Conservation (phyloP, 805 yeast species). For the Kluyveromyces siamensis region DNA sequence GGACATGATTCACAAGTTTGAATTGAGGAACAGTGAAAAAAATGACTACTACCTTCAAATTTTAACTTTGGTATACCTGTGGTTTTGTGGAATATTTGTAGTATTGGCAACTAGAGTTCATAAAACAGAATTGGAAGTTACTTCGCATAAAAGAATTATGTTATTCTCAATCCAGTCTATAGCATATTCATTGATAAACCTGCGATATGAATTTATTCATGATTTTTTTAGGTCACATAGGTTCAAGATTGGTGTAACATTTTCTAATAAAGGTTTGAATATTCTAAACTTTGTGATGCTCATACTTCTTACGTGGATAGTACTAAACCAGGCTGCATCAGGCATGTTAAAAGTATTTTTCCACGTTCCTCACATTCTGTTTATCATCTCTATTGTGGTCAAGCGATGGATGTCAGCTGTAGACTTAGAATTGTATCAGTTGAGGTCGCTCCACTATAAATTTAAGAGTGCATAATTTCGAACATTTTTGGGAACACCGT, state of each 20-base stretch:
- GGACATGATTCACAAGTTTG: slow-evolving; percentile 20
- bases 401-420: slow-evolving; percentile 17
- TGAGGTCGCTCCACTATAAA: slow-evolving; percentile 23
- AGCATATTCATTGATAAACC: slow-evolving; percentile 17
- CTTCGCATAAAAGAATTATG: slow-evolving; percentile 1
- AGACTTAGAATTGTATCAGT: slow-evolving; percentile 14
- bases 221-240: slow-evolving; percentile 11
- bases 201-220: slow-evolving; percentile 20
- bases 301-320: slow-evolving; percentile 21
- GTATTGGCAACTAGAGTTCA: slow-evolving; percentile 12
- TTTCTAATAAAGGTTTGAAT: slow-evolving; percentile 13
- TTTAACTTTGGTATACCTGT: slow-evolving; percentile 12
- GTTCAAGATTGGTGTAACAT: neutral
- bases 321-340: slow-evolving; percentile 12
- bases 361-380: slow-evolving; percentile 19
- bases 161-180: slow-evolving; percentile 16
- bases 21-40: slow-evolving; percentile 12
- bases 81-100: slow-evolving; percentile 19
- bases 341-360: slow-evolving; percentile 8
- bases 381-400: slow-evolving; percentile 11
- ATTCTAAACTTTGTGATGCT: slow-evolving; percentile 15
- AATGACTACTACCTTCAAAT: slow-evolving; percentile 14
- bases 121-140: slow-evolving; percentile 4
- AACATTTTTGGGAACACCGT: neutral
- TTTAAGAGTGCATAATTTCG: slow-evolving; percentile 21